These are phyloP conservation scores for Pleurotus sapidus DNA, from an alignment of 768 basidiomycete genomes.

Conservation along the genomic window DNA sequence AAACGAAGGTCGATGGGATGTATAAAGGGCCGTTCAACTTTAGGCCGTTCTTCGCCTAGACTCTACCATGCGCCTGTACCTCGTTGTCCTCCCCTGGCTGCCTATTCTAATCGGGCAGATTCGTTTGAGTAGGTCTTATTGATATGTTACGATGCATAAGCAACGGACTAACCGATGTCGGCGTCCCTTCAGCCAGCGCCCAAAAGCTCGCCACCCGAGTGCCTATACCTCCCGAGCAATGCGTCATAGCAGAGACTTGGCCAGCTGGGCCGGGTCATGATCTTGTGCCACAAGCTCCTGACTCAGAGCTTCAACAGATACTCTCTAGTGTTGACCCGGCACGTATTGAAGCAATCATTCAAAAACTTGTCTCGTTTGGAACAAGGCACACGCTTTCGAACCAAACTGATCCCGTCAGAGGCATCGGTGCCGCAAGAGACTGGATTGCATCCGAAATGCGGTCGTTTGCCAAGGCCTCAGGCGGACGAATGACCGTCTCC, in stretches of 20 bases:
- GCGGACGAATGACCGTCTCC: conserved; percentile 39
- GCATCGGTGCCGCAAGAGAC: conserved; percentile 53
- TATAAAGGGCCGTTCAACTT: neutral
- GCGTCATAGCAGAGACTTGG: conserved; percentile 32
- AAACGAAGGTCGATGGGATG: no score
- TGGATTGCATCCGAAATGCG: conserved; percentile 51
- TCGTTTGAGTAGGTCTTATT: neutral
- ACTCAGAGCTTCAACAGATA: conserved; percentile 40
- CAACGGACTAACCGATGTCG: neutral
- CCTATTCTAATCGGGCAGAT: neutral
- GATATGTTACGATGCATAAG: neutral
- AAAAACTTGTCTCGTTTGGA: conserved; percentile 53
- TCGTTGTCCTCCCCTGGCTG: neutral
- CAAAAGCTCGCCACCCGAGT: conserved; percentile 6
- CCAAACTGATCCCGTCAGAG: conserved; percentile 49
- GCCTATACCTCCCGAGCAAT: conserved; percentile 5
- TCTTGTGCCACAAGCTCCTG: conserved; percentile 39
- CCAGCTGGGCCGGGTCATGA: conserved; percentile 44
- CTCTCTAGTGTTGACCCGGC: conserved; percentile 43
- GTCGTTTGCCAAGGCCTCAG: conserved; percentile 32
- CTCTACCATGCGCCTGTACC: neutral
- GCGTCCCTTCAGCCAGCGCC: neutral
- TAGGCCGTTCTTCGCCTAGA: neutral
- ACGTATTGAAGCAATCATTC: conserved; percentile 44
- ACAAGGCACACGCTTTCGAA: conserved; percentile 51